These are phyloP conservation scores for Hordeum pubiflorum DNA, from an alignment of 202 grass and related monocot species.

Conservation along the genomic window DNA sequence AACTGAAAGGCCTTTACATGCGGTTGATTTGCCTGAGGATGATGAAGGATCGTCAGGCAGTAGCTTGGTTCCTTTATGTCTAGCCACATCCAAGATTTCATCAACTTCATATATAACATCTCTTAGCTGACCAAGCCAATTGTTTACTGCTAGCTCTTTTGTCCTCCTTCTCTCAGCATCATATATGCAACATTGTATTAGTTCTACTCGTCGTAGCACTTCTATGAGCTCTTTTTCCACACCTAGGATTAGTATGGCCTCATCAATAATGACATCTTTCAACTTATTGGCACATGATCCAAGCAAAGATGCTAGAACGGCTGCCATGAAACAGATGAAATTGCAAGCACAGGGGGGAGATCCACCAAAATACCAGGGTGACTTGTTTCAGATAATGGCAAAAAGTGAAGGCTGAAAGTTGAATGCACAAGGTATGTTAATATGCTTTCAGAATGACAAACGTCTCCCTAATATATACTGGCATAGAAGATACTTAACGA, in stretches of 20 bases:
- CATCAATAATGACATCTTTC: not conserved
- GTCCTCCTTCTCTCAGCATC: slow-evolving; percentile 26
- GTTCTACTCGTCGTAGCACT: slow-evolving; percentile 7
- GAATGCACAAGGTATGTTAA: not conserved
- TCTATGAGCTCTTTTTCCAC: not conserved
- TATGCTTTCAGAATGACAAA: not conserved
- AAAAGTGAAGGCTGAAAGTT: not conserved
- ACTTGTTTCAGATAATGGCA: too few relatives aligned
- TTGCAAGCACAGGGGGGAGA: too few relatives aligned
- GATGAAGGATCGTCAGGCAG: not conserved
- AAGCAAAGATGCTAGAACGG: not conserved
- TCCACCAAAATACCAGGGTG: too few relatives aligned
- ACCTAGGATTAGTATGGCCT: not conserved
- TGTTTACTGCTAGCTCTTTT: not conserved
- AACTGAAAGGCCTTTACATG: not conserved
- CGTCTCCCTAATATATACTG: too few relatives aligned
- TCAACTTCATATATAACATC: slow-evolving; percentile 41
- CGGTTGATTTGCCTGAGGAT: not conserved
- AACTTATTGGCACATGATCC: not conserved
- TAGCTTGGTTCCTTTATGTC: slow-evolving; percentile 15
- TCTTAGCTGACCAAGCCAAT: slow-evolving; percentile 24
- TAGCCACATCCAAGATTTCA: slow-evolving; percentile 36
- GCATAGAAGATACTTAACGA: too few relatives aligned
- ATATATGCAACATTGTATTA: not conserved
- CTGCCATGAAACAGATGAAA: not conserved